Evolutionary conservation across 2,329 filamentous ascomycete genomes (phyloP), one percentile per base, ranked within the genome.

Genomic region (Fusarium luffae): DNA sequence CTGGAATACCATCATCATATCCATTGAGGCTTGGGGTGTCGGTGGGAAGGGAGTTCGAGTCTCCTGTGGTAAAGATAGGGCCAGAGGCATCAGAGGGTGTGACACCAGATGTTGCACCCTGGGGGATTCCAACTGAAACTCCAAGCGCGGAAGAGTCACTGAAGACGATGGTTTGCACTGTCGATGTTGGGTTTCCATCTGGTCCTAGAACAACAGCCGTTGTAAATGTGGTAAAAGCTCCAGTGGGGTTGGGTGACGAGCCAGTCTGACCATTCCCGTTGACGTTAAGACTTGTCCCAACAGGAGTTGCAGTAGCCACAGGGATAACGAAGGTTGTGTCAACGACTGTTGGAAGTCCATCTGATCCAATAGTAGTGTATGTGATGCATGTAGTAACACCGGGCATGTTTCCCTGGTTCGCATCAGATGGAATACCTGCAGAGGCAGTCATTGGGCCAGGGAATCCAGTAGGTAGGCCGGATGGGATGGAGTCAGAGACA

Each of bases 131-230:
- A 34, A 64, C 56, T 14, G 72, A 66, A 42, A 66, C 42, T 13
- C 64, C 72, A 51, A 70, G 55, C 18, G 68, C 69, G 48, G 75
- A 51, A 27, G 69, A 68, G 48, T 71, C 74, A 13, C 71, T 69
- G 27, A 78, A 63, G 23, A 81, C 67, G 30, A 80, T 68, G 14
- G 78, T 79, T 46, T 79, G 74, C 12, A 78, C 73, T 28, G 76
- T 71, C 25, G 79, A 70, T 16, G 79, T 80, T 4, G 69, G 64
- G 16, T 74, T 59, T 16, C 79, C 78, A 66, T 80, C 73, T 7
- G 75, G 67, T 13, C 79, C 79, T 16, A 79, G 57, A 32, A 79
- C 59, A 6, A 77, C 59, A 19, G 76, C 71, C 4, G 79, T 80
- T 44, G 78, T 76, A 59, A 75, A 66, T 3, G 72, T 72, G n/a